These are phyloP conservation scores for Xylariales sp. DNA, from an alignment of 2,329 filamentous ascomycete genomes.

Conservation along the genomic window DNA sequence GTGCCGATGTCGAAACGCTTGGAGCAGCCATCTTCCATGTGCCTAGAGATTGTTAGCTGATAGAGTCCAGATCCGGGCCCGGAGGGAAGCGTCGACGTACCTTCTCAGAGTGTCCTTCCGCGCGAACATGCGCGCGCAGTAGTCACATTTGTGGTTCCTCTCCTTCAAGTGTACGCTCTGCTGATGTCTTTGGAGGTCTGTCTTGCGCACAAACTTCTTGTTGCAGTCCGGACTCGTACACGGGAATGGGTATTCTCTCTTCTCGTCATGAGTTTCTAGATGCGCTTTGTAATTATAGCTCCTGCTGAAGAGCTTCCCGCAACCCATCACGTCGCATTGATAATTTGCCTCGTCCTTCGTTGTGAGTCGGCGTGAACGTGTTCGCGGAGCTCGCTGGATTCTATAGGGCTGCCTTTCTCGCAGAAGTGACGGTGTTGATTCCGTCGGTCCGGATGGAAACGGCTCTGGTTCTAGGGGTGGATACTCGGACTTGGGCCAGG, in stretches of 20 bases:
- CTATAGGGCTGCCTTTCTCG: constrained; percentile 17
- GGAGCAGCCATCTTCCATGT: constrained; percentile 72
- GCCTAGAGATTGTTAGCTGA: constrained; percentile 41
- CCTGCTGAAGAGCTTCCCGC: constrained; percentile 74
- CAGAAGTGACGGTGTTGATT: constrained; percentile 19
- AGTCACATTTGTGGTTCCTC: constrained; percentile 64
- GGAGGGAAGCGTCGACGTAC: constrained; percentile 40
- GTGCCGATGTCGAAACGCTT: constrained; percentile 58
- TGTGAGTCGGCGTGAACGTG: constrained; percentile 47
- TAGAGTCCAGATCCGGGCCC: constrained; percentile 2
- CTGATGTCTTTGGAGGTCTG: constrained; percentile 64
- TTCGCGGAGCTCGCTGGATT: constrained; percentile 14
- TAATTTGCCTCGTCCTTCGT: constrained; percentile 67
- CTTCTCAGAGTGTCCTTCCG: constrained; percentile 79
- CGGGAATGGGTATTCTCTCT: constrained; percentile 63
- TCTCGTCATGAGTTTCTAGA: constrained; percentile 76
- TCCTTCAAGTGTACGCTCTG: constrained; percentile 70
- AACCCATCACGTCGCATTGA: constrained; percentile 63
- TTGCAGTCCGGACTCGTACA: constrained; percentile 63
- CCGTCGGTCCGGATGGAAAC: constrained; percentile 24
- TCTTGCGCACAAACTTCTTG: constrained; percentile 77
- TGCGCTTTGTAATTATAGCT: constrained; percentile 86
- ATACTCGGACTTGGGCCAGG: constrained; percentile 36
- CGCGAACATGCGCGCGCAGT: constrained; percentile 68
- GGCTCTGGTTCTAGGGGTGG: constrained; percentile 28